Evolutionary conservation across 1,284 basidiomycete genomes (phyloP).

Genomic region (Meripilus lineatus): DNA sequence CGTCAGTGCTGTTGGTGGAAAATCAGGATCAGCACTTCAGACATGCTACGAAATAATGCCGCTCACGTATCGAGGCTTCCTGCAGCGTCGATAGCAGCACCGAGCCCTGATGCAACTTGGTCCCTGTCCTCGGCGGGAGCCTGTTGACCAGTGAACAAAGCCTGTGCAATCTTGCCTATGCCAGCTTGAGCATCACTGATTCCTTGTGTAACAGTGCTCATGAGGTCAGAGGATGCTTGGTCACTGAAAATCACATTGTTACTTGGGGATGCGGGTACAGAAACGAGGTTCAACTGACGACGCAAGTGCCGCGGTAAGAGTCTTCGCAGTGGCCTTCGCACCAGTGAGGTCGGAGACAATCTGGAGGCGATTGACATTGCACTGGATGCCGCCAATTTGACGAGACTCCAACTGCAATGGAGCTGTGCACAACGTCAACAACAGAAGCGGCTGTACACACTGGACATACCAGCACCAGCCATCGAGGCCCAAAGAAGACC

Average conservation of each 20-base stretch:
- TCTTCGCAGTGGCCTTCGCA: constrained; percentile 26
- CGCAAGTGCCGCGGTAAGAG: constrained; percentile 17
- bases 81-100: constrained; percentile 29
- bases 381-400: constrained; percentile 29
- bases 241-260: no score
- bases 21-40: no score
- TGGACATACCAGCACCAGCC: no score
- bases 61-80: constrained; percentile 28
- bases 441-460: no score
- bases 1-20: constrained; percentile 1
- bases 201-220: constrained; percentile 22
- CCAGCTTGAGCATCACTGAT: constrained; percentile 28
- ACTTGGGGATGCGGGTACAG: no score
- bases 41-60: no score
- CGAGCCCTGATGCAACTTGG: constrained; percentile 29
- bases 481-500: no score
- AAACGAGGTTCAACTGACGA: constrained; percentile 11
- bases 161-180: constrained; percentile 30
- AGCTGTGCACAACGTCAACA: no score
- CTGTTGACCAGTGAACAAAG: constrained; percentile 28
- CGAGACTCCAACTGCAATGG: no score
- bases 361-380: constrained; percentile 30
- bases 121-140: constrained; percentile 31
- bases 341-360: constrained; percentile 26
- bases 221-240: constrained; percentile 18